Base-by-base conservation (phyloP, 2,329 filamentous ascomycete genomes). In the Pseudocercospora eumusae region DNA sequence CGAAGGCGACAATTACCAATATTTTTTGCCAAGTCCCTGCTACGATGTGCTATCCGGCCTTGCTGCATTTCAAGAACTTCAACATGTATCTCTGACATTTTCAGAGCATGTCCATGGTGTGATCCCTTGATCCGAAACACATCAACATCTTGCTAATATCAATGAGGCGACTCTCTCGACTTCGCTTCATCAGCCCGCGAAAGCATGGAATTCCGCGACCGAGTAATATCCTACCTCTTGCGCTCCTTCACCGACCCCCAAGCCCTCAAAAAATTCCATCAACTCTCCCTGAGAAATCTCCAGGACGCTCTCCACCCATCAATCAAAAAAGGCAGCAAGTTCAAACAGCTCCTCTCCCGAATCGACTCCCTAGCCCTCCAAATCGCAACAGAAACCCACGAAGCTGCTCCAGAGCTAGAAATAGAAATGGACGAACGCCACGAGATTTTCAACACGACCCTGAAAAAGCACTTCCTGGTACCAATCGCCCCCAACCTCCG, bases 341-440 rank as follows among this genome's bases (percentile, higher is more conserved):
- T 54, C 50, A 36, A 54, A 8, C 20, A 9, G 15, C n/a, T 54
- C 2, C 50, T 54, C 1, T 21, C 27, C 8, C 27, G 31, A 8
- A 11, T 54, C 27, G 50, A 54, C 50, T 31, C 10, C 7, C 13
- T 54, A 15, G 5, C 50, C 11, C 50, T 54, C 1, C n/a, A 23
- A 10, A 54, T 54, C 50, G 50, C 50, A 31, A 33, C 50, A 54
- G 25, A 54, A 36, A 54, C 50, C 11, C 23, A 54, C 27, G 50
- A 54, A 3, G 50, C 50, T 1, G 27, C 23, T 21, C 28, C 50
- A 36, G 50, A 54, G 10, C 10, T n/a, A 7, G 50, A 54, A 21
- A 1, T 21, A 21, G 50, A 36, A 15, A 31, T 54, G 50, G 25
- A 28, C 18, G 50, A 54, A 28, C 27, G 25, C 25, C 50, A 54